phyloP scores from a whole-genome alignment of 2,329 filamentous ascomycete genomes.

The Alternaria solani region DNA sequence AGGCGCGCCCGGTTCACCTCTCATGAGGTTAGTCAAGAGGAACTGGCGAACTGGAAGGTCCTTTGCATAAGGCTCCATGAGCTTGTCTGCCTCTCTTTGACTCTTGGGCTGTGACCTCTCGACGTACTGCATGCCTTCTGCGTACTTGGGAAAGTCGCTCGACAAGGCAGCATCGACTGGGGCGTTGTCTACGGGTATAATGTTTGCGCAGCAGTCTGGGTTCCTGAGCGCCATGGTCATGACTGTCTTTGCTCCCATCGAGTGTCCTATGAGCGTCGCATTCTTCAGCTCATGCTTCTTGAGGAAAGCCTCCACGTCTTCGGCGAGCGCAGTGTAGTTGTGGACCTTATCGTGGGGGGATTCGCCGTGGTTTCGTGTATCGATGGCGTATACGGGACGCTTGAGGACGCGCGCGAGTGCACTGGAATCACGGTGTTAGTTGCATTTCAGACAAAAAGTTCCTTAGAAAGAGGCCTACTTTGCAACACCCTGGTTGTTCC shows the following conservation, averaged over 20 bases:
- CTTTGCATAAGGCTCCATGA: slow-evolving; percentile 77
- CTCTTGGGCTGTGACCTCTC: slow-evolving; percentile 72
- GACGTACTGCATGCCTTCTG: slow-evolving; percentile 84
- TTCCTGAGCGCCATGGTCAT: slow-evolving; percentile 83
- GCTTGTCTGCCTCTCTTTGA: slow-evolving; percentile 80
- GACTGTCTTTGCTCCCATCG: slow-evolving; percentile 94
- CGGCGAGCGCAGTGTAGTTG: slow-evolving; percentile 82
- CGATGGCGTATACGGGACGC: slow-evolving; percentile 82
- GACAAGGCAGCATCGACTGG: slow-evolving; percentile 81
- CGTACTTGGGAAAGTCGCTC: slow-evolving; percentile 79
- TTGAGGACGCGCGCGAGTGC: slow-evolving; percentile 81
- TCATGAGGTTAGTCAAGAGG: slow-evolving; percentile 83
- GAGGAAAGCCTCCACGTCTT: slow-evolving; percentile 84
- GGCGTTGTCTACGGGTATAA: slow-evolving; percentile 91
- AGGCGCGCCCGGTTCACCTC: slow-evolving; percentile 59
- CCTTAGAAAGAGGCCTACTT: slow-evolving; percentile 64
- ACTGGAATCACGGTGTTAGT: slow-evolving; percentile 56
- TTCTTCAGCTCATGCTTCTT: slow-evolving; percentile 71
- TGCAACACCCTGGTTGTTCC: slow-evolving; percentile 93
- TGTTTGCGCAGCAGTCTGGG: slow-evolving; percentile 70
- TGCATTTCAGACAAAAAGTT: not conserved
- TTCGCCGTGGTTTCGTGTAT: slow-evolving; percentile 92
- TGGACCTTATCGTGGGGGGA: slow-evolving; percentile 80
- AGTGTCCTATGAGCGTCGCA: slow-evolving; percentile 87
- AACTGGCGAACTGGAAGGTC: slow-evolving; percentile 86